A percentile compares a stretch with the other conserved stretches of the same genome.
These are phyloP conservation scores for Rheum nobile DNA, from an alignment of 148 eudicot genomes.

Conservation along the genomic window DNA sequence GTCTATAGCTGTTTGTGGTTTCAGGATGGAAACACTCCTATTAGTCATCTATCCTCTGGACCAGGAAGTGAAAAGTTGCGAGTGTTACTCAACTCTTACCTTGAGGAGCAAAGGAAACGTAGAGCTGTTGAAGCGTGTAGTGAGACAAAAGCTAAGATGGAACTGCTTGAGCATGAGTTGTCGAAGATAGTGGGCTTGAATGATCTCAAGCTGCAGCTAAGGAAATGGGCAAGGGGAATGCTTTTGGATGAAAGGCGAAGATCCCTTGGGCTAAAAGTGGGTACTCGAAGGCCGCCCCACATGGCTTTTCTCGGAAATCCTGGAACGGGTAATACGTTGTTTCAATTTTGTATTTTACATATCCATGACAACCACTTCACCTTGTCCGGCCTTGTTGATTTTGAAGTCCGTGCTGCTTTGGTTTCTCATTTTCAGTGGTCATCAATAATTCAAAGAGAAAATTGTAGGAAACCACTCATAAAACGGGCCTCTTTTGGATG, in stretches of 20 bases:
- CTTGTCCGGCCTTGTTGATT: not conserved
- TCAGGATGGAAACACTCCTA: conserved; percentile 78
- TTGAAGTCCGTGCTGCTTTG: not conserved
- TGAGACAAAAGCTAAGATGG: conserved; percentile 91
- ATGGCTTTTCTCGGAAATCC: conserved; percentile 99
- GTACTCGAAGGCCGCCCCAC: conserved; percentile 84
- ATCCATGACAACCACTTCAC: not conserved
- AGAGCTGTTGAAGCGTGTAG: conserved; percentile 82
- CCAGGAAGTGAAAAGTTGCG: conserved; percentile 67
- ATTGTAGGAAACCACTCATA: not conserved
- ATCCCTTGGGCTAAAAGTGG: conserved; percentile 86
- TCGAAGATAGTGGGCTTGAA: conserved; percentile 64
- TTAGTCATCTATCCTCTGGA: conserved; percentile 67
- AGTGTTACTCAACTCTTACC: conserved; percentile 42
- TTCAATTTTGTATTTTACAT: not conserved
- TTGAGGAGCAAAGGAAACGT: conserved; percentile 71
- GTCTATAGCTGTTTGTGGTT: not conserved
- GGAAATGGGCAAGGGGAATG: conserved; percentile 98
- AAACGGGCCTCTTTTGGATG: not conserved
- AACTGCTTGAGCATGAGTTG: conserved; percentile 67
- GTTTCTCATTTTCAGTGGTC: not conserved
- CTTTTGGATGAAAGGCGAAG: conserved; percentile 95
- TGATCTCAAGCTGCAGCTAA: conserved; percentile 71
- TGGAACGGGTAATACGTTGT: conserved; percentile 59
- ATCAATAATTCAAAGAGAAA: not conserved